Percentiles rank a stretch among this genome's conserved stretches.
These are phyloP conservation scores for Mycosarcoma maydis DNA, from an alignment of 1,284 basidiomycete species.

Conservation along the genomic window DNA sequence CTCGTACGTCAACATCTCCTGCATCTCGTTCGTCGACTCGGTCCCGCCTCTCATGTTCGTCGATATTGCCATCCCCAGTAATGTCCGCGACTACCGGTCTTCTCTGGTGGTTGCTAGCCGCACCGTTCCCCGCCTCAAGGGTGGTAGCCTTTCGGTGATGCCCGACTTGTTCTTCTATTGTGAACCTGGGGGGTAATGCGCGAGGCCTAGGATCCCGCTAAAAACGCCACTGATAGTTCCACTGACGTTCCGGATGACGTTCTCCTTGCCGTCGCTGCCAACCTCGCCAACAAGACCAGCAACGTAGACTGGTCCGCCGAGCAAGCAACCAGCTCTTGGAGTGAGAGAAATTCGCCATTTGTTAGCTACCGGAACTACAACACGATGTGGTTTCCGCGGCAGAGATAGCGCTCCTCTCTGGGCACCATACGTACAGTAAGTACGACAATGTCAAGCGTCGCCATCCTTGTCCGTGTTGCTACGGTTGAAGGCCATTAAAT, in stretches of 20 bases:
- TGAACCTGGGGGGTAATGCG: conserved; percentile 99
- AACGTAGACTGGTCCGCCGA: conserved; percentile 81
- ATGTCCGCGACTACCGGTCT: conserved; percentile 99
- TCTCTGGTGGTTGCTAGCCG: conserved; percentile 99
- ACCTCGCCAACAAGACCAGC: conserved; percentile 54
- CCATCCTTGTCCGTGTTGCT: too few species aligned
- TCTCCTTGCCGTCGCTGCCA: conserved; percentile 48
- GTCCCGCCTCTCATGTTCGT: conserved; percentile 97
- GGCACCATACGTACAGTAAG: too few species aligned
- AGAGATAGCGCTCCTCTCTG: too few species aligned
- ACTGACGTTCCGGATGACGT: conserved; percentile 75
- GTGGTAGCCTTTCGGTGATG: conserved; percentile 94
- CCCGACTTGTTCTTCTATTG: conserved; percentile 99
- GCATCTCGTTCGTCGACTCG: conserved; percentile 98
- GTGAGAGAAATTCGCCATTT: conserved; percentile 25
- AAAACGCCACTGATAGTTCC: conserved; percentile 68
- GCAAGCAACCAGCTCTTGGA: conserved; percentile 44
- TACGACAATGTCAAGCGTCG: too few species aligned
- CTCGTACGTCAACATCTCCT: conserved; percentile 99
- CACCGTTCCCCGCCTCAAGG: conserved; percentile 94
- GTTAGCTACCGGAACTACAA: too few species aligned
- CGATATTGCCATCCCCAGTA: conserved; percentile 97
- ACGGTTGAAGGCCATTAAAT: too few species aligned
- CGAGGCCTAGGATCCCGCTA: conserved; percentile 71
- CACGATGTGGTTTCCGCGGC: too few species aligned